Base-by-base conservation (phyloP, 129 eudicot species). In the Lonicera japonica region DNA sequence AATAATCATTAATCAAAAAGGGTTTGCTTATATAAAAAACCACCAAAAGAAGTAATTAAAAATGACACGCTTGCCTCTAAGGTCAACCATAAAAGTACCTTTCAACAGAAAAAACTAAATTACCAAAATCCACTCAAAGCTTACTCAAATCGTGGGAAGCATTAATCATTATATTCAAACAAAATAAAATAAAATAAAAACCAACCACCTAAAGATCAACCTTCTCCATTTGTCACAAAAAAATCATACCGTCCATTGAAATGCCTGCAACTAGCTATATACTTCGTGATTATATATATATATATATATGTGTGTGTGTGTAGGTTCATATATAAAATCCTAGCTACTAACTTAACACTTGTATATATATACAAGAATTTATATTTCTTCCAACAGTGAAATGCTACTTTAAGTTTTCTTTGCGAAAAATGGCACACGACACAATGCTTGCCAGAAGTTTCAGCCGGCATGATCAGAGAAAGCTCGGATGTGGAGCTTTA, bases 401-500 rank as follows among this genome's bases (percentile, higher is more conserved):
- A 22, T 60, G 17, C 19, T 3, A n/a, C 34, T 45, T 47, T 63
- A n/a, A 3, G 16, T 24, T 23, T 46, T 46, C 14, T 13, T 10
- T 11, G 60, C 13, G 23, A 56, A 48, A 17, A 54, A 61, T 55
- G 57, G 43, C 39, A 51, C 56, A 73, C 18, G 75, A 79, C 0
- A 64, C 63, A 2, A 58, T 68, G 14, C 60, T 79, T 12, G 69
- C 51, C 8, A 73, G 76, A 66, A 74, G 77, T 52, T 79, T 70
- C 25, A 61, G 67, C 17, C 51, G 36, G 56, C 55, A 74, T 51
- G 84, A 79, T 20, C 67, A 25, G 65, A 70, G 55, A 54, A 74
- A 67, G 58, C 8, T 79, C 41, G 80, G 80, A 20, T 48, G 48
- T 14, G 68, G 68, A 54, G 72, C 86, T 41, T 41, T 79, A 66